Evolutionary conservation across 345 rosid species (phyloP).

Genomic region (Isatis tinctoria): DNA sequence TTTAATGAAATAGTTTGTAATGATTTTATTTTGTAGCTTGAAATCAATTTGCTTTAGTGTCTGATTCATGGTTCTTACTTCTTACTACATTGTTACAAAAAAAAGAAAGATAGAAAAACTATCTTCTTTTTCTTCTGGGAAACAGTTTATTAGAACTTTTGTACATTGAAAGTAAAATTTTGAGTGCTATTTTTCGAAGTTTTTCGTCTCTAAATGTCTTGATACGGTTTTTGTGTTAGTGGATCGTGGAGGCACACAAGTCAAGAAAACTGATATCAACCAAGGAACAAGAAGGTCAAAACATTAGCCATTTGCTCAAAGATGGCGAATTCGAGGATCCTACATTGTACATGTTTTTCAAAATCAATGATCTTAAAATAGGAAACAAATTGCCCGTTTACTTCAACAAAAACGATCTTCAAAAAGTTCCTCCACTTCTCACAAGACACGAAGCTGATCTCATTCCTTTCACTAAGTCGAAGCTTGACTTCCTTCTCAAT

Average conservation of each 20-base stretch:
- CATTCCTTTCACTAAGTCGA: slow-evolving; percentile 54
- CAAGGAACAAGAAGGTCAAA: slow-evolving; percentile 21
- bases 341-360: slow-evolving; percentile 47
- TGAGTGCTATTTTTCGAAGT: background rate
- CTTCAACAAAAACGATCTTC: slow-evolving; percentile 37
- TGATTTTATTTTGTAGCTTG: background rate
- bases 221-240: slow-evolving; percentile 2
- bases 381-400: slow-evolving; percentile 43
- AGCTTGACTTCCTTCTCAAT: slow-evolving; percentile 47
- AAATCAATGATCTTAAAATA: slow-evolving; percentile 36
- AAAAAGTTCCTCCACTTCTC: slow-evolving; percentile 46
- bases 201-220: background rate
- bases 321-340: slow-evolving; percentile 40
- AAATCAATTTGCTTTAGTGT: background rate
- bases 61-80: slow-evolving; percentile 9
- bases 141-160: background rate
- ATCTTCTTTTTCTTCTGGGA: background rate
- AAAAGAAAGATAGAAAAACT: background rate
- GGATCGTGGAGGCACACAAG: slow-evolving; percentile 29
- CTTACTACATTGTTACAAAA: slow-evolving; percentile 10
- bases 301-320: slow-evolving; percentile 6
- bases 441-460: slow-evolving; percentile 53
- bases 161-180: background rate
- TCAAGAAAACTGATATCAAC: slow-evolving; percentile 20
- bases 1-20: slow-evolving; percentile 1